Evolutionary conservation across 495 filamentous ascomycete genomes (phyloP).

Genomic region (Lasiosphaeria hispida): DNA sequence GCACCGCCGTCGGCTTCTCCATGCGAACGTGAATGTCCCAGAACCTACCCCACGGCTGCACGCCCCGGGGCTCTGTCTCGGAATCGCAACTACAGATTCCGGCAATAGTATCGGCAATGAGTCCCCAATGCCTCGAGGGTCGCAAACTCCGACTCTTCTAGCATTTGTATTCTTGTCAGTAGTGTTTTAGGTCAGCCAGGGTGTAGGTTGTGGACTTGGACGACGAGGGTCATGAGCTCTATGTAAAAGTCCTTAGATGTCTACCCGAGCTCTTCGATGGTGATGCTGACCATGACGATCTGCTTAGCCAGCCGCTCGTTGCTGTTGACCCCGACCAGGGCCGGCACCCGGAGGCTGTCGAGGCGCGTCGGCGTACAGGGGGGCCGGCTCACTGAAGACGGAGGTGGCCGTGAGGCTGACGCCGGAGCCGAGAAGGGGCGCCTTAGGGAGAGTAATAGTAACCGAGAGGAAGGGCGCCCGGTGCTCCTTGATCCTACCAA

Average conservation of each 20-base stretch:
- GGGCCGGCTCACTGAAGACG: slow-evolving; percentile 23
- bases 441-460: slow-evolving; percentile 50
- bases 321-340: slow-evolving; percentile 58
- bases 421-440: slow-evolving; percentile 47
- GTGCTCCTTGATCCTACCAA: slow-evolving; percentile 20
- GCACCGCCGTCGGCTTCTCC: slow-evolving; percentile 59
- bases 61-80: not conserved
- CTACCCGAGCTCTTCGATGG: slow-evolving; percentile 45
- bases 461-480: slow-evolving; percentile 30
- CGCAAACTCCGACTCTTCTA: slow-evolving; percentile 58
- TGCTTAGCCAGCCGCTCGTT: slow-evolving; percentile 60
- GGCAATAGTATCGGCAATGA: slow-evolving; percentile 44
- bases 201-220: slow-evolving; percentile 41
- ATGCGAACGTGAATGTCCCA: slow-evolving; percentile 51
- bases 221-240: slow-evolving; percentile 46
- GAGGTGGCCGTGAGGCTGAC: slow-evolving; percentile 42
- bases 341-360: slow-evolving; percentile 52
- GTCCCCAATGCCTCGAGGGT: slow-evolving; percentile 61
- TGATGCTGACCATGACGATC: slow-evolving; percentile 53
- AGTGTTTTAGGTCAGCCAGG: not conserved
- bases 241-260: slow-evolving; percentile 41
- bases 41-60: not conserved
- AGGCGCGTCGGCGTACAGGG: slow-evolving; percentile 32
- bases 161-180: slow-evolving; percentile 37
- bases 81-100: not conserved